These are phyloP conservation scores for Aspergillus cejpii DNA, from an alignment of 2,329 filamentous ascomycete species.

Conservation along the genomic window DNA sequence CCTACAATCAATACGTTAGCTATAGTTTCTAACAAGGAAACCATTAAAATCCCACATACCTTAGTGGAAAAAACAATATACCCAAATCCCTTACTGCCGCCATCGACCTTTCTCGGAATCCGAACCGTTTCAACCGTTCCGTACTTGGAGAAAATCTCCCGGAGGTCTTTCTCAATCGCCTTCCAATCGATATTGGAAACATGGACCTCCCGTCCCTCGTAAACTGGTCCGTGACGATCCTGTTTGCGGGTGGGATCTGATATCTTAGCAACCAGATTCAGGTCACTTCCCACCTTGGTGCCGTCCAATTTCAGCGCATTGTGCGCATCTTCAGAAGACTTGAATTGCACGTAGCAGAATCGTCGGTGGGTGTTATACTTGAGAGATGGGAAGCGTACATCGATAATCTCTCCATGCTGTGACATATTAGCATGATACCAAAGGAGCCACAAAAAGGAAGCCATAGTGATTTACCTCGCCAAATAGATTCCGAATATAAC, in stretches of 20 bases:
- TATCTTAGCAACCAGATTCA: conserved; percentile 68
- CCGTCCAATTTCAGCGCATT: conserved; percentile 68
- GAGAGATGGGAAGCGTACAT: conserved; percentile 82
- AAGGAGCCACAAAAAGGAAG: not conserved
- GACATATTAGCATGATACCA: conserved; percentile 10
- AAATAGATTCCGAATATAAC: conserved; percentile 52
- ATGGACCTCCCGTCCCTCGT: conserved; percentile 83
- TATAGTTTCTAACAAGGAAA: not conserved
- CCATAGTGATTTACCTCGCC: conserved; percentile 39
- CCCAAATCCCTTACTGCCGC: conserved; percentile 67
- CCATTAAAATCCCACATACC: conserved; percentile 28
- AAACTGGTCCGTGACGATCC: conserved; percentile 67
- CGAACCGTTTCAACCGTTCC: conserved; percentile 68
- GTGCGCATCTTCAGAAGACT: conserved; percentile 58
- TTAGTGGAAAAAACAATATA: conserved; percentile 71
- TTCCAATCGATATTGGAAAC: conserved; percentile 61
- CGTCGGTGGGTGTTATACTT: conserved; percentile 82
- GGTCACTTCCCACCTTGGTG: conserved; percentile 59
- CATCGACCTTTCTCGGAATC: conserved; percentile 60
- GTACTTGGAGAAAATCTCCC: conserved; percentile 64
- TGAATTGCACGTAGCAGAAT: conserved; percentile 95
- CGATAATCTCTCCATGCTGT: conserved; percentile 71
- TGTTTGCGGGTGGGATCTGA: conserved; percentile 78
- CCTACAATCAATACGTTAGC: conserved; percentile 32
- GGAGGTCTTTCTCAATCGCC: conserved; percentile 61